These are phyloP conservation scores for Anisodus tanguticus DNA, from an alignment of 257 asterid genomes.

Conservation along the genomic window DNA sequence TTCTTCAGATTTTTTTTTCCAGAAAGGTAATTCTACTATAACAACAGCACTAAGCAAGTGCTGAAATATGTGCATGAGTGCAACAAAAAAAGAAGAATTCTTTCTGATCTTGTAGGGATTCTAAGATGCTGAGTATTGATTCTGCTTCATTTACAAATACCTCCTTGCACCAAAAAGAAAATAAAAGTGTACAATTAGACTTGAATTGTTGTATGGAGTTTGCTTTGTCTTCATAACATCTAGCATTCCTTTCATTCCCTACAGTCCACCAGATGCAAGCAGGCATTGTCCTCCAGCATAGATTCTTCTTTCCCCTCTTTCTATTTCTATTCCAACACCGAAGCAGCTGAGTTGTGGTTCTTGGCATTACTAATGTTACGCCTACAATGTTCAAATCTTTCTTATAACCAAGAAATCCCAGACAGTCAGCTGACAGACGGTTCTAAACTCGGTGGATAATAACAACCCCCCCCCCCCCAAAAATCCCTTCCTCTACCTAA, in stretches of 20 bases:
- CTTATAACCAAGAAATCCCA: background rate
- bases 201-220: background rate
- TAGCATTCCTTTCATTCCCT: background rate
- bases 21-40: background rate
- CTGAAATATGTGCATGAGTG: background rate
- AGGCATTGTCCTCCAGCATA: background rate
- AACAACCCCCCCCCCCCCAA: no score
- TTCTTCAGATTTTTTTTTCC: background rate
- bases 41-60: constrained; percentile 18
- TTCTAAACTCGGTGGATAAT: no score
- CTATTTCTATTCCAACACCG: background rate
- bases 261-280: background rate
- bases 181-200: background rate
- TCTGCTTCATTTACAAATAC: background rate
- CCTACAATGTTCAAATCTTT: constrained; percentile 4
- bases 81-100: background rate
- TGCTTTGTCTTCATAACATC: constrained; percentile 16
- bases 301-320: background rate
- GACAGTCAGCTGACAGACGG: background rate
- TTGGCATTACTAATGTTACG: background rate
- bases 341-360: background rate
- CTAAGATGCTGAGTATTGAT: background rate
- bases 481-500: no score
- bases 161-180: background rate
- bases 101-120: background rate